Conservation (phyloP, 139 green algal genomes). For the Chlorella ohadii region DNA sequence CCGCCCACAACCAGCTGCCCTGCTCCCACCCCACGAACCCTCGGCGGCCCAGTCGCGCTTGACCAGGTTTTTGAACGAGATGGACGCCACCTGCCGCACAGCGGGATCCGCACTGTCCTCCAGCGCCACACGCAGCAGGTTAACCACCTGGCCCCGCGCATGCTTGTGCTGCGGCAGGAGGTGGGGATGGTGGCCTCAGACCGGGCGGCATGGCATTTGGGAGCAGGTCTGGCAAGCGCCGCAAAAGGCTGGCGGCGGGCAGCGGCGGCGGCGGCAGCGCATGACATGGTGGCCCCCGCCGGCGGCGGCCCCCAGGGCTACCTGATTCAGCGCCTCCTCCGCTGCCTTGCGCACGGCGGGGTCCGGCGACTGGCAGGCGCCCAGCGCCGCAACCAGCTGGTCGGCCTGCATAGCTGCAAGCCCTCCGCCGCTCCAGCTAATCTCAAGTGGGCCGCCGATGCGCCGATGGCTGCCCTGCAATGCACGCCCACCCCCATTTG, state of each 20-base stretch:
- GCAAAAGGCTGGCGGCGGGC: no score
- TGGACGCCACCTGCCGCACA: conserved; percentile 90
- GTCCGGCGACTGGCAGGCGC: conserved; percentile 68
- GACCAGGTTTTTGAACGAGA: conserved; percentile 96
- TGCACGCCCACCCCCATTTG: no score
- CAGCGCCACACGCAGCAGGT: conserved; percentile 85
- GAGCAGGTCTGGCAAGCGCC: neutral
- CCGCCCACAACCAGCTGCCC: neutral
- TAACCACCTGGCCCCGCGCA: conserved; percentile 69
- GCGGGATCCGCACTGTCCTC: conserved; percentile 72
- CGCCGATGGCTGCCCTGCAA: no score
- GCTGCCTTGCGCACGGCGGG: conserved; percentile 62
- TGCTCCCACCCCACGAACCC: conserved; percentile 5
- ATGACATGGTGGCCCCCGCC: neutral
- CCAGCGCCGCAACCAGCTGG: conserved; percentile 69
- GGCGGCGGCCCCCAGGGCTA: conserved; percentile 29
- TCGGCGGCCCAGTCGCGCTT: conserved; percentile 79
- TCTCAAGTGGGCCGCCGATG: no score
- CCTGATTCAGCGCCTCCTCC: conserved; percentile 80
- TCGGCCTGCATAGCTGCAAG: conserved; percentile 66
- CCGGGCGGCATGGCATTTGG: no score
- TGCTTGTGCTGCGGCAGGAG: conserved; percentile 66
- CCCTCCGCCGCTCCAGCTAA: neutral
- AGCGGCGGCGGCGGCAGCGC: no score
- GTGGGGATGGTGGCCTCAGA: neutral